These are phyloP conservation scores for Escovopsis sp. DNA, from an alignment of 2,329 filamentous ascomycete genomes.

Conservation along the genomic window DNA sequence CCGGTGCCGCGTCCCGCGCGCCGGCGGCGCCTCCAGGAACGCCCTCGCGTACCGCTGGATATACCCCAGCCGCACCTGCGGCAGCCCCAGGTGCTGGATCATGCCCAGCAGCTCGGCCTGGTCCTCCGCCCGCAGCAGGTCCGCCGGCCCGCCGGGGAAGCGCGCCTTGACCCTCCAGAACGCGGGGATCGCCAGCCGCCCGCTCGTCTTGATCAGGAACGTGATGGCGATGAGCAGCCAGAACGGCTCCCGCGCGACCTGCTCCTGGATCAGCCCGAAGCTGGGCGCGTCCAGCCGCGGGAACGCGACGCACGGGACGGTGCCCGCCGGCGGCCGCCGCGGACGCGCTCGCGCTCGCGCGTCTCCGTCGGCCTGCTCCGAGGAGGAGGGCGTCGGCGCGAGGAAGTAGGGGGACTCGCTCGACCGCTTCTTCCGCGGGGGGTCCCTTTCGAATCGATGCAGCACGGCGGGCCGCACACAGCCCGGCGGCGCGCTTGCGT, in stretches of 20 bases:
- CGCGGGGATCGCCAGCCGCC: slow-evolving; percentile 58
- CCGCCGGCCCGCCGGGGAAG: slow-evolving; percentile 49
- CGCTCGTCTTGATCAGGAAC: slow-evolving; percentile 71
- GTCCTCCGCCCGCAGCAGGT: slow-evolving; percentile 40
- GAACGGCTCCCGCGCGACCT: slow-evolving; percentile 60
- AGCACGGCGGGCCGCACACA: no score
- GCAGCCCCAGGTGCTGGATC: slow-evolving; percentile 59
- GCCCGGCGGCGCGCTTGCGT: no score
- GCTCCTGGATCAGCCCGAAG: slow-evolving; percentile 79
- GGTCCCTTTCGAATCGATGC: no score
- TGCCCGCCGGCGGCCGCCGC: slow-evolving; percentile 24
- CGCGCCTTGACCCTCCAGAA: slow-evolving; percentile 52
- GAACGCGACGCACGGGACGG: slow-evolving; percentile 45
- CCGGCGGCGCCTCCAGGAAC: slow-evolving; percentile 53
- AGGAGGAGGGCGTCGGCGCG: slow-evolving; percentile 3
- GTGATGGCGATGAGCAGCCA: slow-evolving; percentile 69
- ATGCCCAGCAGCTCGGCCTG: slow-evolving; percentile 38
- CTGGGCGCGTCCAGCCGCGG: slow-evolving; percentile 45
- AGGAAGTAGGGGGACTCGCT: slow-evolving; percentile 21
- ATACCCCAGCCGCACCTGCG: slow-evolving; percentile 48
- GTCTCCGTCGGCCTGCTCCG: slow-evolving; percentile 4
- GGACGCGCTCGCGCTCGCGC: neutral
- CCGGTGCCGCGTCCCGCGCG: slow-evolving; percentile 36
- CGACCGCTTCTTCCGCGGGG: slow-evolving; percentile 5
- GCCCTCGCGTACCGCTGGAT: slow-evolving; percentile 56